Evolutionary conservation across 2,329 filamentous ascomycete genomes (phyloP).

Genomic region (Didymella pinodella): DNA sequence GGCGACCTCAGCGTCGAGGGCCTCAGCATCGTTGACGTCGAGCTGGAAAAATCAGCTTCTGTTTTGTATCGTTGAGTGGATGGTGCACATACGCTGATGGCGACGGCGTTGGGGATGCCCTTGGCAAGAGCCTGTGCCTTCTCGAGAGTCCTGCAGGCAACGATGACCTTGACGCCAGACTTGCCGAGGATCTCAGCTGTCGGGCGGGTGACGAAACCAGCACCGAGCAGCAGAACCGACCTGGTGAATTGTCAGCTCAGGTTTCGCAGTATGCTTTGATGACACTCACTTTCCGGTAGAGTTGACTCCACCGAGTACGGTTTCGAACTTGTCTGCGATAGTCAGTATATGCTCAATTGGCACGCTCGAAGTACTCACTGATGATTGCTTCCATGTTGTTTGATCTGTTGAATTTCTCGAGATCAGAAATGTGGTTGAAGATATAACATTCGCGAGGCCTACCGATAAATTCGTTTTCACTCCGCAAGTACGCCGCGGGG

Average conservation of each 20-base stretch:
- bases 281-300: conserved; percentile 46
- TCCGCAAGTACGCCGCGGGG: conserved; percentile 35
- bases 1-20: conserved; percentile 80
- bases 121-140: conserved; percentile 76
- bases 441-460: conserved; percentile 32
- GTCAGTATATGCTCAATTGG: conserved; percentile 29
- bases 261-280: neutral
- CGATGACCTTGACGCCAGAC: conserved; percentile 64
- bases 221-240: conserved; percentile 51
- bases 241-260: conserved; percentile 34
- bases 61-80: no score
- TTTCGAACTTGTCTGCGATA: conserved; percentile 43
- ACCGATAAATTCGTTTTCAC: conserved; percentile 28
- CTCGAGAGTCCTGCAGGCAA: conserved; percentile 82
- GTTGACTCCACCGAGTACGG: conserved; percentile 40
- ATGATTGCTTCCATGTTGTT: conserved; percentile 51
- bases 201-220: conserved; percentile 59
- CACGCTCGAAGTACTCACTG: conserved; percentile 27
- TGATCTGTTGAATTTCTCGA: conserved; percentile 17
- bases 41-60: conserved; percentile 60
- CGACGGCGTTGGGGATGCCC: conserved; percentile 72
- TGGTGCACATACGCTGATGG: conserved; percentile 61
- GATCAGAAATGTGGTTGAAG: conserved; percentile 26
- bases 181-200: conserved; percentile 66
- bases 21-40: conserved; percentile 78